phyloP scores from a whole-genome alignment of 345 rosid genomes.

The Acer campestre region DNA sequence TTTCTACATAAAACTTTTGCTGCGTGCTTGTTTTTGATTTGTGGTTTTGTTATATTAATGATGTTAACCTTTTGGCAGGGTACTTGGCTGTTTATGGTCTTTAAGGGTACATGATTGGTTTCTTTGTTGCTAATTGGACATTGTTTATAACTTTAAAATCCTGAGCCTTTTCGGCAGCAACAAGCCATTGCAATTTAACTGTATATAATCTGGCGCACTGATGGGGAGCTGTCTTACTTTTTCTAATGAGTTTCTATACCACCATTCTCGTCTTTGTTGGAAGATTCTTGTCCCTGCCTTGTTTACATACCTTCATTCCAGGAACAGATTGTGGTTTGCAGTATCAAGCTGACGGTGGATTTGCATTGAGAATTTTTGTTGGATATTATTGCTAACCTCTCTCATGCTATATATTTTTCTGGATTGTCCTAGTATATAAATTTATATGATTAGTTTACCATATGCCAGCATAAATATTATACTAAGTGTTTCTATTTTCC shows the following conservation, averaged over 20 bases:
- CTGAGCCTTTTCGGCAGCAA: slow-evolving; percentile 35
- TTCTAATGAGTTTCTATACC: slow-evolving; percentile 10
- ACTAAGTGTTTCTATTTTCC: too few relatives aligned
- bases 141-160: slow-evolving; percentile 34
- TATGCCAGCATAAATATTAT: too few relatives aligned
- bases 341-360: neutral
- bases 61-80: slow-evolving; percentile 59
- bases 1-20: slow-evolving; percentile 23
- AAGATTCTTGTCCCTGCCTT: slow-evolving; percentile 3
- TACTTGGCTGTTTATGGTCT: slow-evolving; percentile 43
- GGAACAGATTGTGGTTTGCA: neutral
- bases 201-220: slow-evolving; percentile 26
- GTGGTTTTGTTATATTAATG: slow-evolving; percentile 38
- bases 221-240: slow-evolving; percentile 25
- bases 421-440: neutral
- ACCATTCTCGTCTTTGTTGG: slow-evolving; percentile 8
- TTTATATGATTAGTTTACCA: neutral
- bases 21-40: slow-evolving; percentile 29
- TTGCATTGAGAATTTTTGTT: neutral
- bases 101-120: slow-evolving; percentile 47
- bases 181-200: slow-evolving; percentile 33
- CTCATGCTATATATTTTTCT: too few relatives aligned
- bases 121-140: slow-evolving; percentile 49
- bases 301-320: slow-evolving; percentile 6
- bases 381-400: neutral